Evolutionary conservation across 495 filamentous ascomycete species (phyloP).

Genomic region (Rostrohypoxylon terebratum): DNA sequence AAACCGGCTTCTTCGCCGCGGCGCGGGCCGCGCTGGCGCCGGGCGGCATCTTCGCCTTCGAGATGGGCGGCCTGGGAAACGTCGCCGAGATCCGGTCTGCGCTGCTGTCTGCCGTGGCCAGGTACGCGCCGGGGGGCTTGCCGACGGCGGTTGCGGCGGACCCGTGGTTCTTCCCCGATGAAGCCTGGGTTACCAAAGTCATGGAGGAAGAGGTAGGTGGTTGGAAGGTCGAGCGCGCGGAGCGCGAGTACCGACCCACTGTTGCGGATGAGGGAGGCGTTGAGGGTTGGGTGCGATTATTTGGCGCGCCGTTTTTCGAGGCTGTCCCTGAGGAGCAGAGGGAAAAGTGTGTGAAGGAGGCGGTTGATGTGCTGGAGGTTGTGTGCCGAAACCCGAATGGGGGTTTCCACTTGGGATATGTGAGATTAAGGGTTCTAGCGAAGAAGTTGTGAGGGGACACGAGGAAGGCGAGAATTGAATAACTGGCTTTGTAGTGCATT

Average conservation of each 20-base stretch:
- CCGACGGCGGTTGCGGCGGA: constrained; percentile 59
- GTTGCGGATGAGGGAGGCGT: constrained; percentile 67
- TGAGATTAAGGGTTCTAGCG: constrained; percentile 74
- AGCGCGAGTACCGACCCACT: constrained; percentile 75
- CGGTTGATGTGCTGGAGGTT: constrained; percentile 66
- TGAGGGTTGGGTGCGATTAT: constrained; percentile 77
- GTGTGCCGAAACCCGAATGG: constrained; percentile 67
- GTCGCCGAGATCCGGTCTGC: constrained; percentile 72
- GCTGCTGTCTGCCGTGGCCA: constrained; percentile 63
- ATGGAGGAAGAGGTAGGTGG: constrained; percentile 65
- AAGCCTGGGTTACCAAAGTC: constrained; percentile 62
- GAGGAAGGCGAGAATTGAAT: not conserved
- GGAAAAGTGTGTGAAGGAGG: constrained; percentile 66
- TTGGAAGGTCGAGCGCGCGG: constrained; percentile 69
- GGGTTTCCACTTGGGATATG: constrained; percentile 74
- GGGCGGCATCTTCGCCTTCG: constrained; percentile 73
- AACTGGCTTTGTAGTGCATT: not conserved
- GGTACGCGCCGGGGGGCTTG: constrained; percentile 60
- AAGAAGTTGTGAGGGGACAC: constrained; percentile 56
- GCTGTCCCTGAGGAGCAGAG: constrained; percentile 60
- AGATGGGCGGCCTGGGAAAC: constrained; percentile 81
- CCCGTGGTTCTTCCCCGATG: constrained; percentile 83
- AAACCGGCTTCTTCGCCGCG: constrained; percentile 57
- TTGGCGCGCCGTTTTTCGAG: constrained; percentile 69
- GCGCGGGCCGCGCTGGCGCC: constrained; percentile 64